Conservation (phyloP, 2,329 filamentous ascomycete genomes). For the Lasiodiplodia sp. region DNA sequence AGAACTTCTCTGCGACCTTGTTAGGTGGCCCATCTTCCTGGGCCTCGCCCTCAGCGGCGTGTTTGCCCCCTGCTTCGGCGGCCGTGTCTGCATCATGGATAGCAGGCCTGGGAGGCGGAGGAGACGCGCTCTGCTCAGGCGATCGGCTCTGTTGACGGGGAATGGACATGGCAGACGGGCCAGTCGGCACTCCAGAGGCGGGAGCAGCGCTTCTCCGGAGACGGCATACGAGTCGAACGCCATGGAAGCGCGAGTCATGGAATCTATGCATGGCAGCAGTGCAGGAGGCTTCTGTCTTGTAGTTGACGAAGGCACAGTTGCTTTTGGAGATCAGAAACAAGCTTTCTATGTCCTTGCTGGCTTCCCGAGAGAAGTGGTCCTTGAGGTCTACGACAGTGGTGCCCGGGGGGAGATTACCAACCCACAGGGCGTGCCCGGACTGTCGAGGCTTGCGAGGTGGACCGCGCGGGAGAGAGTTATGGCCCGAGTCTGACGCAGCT, state of each 20-base stretch:
- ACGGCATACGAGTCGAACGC: conserved; percentile 84
- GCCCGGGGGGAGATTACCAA: conserved; percentile 88
- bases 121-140: conserved; percentile 36
- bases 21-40: conserved; percentile 33
- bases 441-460: conserved; percentile 71
- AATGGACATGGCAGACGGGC: conserved; percentile 57
- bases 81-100: background rate
- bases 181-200: conserved; percentile 60
- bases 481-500: conserved; percentile 25
- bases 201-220: conserved; percentile 67
- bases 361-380: conserved; percentile 84
- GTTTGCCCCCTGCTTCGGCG: background rate
- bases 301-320: conserved; percentile 97
- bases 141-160: conserved; percentile 37
- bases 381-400: conserved; percentile 85
- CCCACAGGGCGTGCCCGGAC: conserved; percentile 90
- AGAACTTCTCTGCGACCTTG: conserved; percentile 75
- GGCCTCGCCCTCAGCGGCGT: conserved; percentile 22
- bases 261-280: conserved; percentile 79
- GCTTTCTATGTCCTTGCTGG: conserved; percentile 78
- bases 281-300: conserved; percentile 80
- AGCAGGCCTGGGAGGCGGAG: conserved; percentile 29
- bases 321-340: conserved; percentile 95
- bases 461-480: conserved; percentile 60
- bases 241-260: conserved; percentile 89